phyloP scores from a whole-genome alignment of 2,329 filamentous ascomycete genomes.

The Xylariaceae sp. region DNA sequence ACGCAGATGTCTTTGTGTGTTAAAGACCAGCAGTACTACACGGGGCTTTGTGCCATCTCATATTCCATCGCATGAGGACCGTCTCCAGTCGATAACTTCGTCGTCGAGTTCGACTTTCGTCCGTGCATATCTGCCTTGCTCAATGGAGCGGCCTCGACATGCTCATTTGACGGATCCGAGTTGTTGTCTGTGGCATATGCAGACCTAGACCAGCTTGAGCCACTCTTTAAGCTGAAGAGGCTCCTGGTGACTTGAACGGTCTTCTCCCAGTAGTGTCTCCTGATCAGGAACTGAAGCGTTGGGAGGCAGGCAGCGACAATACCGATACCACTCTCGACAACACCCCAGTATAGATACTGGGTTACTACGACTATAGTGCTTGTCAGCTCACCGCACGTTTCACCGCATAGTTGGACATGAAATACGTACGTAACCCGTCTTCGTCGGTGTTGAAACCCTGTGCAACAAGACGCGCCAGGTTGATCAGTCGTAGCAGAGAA shows the following conservation, averaged over 20 bases:
- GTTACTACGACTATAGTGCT: background rate
- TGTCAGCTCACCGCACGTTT: background rate
- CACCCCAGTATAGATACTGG: background rate
- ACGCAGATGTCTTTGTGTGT: background rate
- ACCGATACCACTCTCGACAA: background rate
- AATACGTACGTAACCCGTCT: background rate
- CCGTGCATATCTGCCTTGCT: background rate
- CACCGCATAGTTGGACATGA: background rate
- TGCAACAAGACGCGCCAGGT: background rate
- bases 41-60: background rate
- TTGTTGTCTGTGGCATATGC: background rate
- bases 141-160: background rate
- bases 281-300: constrained; percentile 1
- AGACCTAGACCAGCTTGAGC: background rate
- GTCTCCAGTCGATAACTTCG: background rate
- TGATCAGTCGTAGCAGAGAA: constrained; percentile 7
- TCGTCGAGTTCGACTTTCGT: background rate
- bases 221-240: background rate
- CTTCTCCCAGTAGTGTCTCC: background rate
- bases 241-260: background rate
- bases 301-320: constrained; percentile 5
- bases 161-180: background rate
- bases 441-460: background rate
- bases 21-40: background rate
- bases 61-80: background rate